Evolutionary conservation across 371 early-diverging fungal species (phyloP).

Genomic region (Mortierella sp.): DNA sequence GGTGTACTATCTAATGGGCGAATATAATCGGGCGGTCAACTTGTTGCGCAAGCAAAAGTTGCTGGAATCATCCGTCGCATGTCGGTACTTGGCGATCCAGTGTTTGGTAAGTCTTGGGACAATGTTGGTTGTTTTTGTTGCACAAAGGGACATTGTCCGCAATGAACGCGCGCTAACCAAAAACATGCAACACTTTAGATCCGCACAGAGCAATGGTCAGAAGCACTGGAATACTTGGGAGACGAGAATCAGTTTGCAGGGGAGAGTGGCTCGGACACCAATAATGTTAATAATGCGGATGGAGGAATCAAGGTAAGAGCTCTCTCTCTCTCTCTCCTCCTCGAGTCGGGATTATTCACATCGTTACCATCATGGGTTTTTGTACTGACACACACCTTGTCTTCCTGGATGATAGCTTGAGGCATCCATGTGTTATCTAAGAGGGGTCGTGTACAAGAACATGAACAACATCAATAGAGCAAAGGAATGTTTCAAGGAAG

Average conservation of each 20-base stretch:
- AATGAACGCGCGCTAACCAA: too few relatives aligned
- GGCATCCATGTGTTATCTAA: constrained; percentile 72
- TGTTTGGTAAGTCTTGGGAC: constrained; percentile 64
- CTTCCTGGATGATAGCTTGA: constrained; percentile 56
- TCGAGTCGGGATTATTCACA: too few relatives aligned
- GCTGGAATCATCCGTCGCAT: constrained; percentile 63
- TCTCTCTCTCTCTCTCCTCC: too few relatives aligned
- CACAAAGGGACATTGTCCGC: too few relatives aligned
- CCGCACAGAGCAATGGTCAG: constrained; percentile 66
- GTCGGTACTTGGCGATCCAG: constrained; percentile 70
- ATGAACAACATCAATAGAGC: constrained; percentile 63
- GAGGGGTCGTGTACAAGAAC: constrained; percentile 69
- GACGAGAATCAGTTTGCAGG: constrained; percentile 64
- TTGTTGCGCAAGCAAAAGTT: constrained; percentile 62
- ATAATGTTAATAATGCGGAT: constrained; percentile 39
- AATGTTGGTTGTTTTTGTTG: too few relatives aligned
- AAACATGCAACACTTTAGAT: constrained; percentile 59
- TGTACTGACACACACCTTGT: not conserved
- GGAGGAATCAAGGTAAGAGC: constrained; percentile 56
- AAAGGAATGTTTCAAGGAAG: constrained; percentile 71
- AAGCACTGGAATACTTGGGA: constrained; percentile 69
- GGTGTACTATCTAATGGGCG: constrained; percentile 65
- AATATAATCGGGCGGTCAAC: constrained; percentile 69
- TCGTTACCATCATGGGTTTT: too few relatives aligned
- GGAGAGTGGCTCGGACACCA: constrained; percentile 19